phyloP scores from a whole-genome alignment of 225 moss, liverwort and hornwort genomes.

The Takakia lepidozioides region DNA sequence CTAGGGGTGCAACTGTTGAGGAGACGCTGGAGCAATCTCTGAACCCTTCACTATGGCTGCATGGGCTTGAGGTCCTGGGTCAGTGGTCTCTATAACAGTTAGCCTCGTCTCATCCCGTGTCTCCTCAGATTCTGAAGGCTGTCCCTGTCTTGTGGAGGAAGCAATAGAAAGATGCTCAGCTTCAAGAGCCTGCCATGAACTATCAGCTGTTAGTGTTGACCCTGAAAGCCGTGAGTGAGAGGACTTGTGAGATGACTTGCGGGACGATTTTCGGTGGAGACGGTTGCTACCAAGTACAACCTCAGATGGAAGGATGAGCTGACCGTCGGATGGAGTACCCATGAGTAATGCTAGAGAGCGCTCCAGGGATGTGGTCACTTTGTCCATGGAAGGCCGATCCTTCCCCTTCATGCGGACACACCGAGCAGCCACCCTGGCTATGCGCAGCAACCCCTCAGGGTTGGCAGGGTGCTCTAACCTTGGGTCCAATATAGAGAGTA shows the following conservation, averaged over 20 bases:
- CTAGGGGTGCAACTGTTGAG: slow-evolving; percentile 13
- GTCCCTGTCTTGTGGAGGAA: slow-evolving; percentile 28
- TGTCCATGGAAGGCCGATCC: slow-evolving; percentile 55
- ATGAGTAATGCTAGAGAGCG: slow-evolving; percentile 44
- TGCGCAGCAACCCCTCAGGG: slow-evolving; percentile 29
- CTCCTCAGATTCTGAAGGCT: slow-evolving; percentile 36
- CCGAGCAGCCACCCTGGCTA: slow-evolving; percentile 46
- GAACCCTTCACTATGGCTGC: slow-evolving; percentile 10
- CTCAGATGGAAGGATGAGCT: slow-evolving; percentile 45
- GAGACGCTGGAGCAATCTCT: slow-evolving; percentile 39
- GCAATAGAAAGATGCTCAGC: slow-evolving; percentile 28
- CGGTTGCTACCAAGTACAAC: slow-evolving; percentile 43
- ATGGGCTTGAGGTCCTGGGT: background rate
- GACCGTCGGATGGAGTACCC: slow-evolving; percentile 38
- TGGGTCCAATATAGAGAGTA: slow-evolving; percentile 37
- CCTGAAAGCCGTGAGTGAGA: slow-evolving; percentile 33
- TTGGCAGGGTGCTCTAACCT: slow-evolving; percentile 30
- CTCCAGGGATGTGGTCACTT: slow-evolving; percentile 53
- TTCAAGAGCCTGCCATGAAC: slow-evolving; percentile 40
- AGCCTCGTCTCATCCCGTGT: slow-evolving; percentile 6
- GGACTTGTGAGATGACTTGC: slow-evolving; percentile 24
- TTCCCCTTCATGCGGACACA: slow-evolving; percentile 43
- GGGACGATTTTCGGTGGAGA: slow-evolving; percentile 28
- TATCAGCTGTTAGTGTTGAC: slow-evolving; percentile 36
- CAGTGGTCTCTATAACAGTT: slow-evolving; percentile 4